These are phyloP conservation scores for Entophlyctis luteolus DNA, from an alignment of 192 early-diverging fungal genomes.

Conservation along the genomic window DNA sequence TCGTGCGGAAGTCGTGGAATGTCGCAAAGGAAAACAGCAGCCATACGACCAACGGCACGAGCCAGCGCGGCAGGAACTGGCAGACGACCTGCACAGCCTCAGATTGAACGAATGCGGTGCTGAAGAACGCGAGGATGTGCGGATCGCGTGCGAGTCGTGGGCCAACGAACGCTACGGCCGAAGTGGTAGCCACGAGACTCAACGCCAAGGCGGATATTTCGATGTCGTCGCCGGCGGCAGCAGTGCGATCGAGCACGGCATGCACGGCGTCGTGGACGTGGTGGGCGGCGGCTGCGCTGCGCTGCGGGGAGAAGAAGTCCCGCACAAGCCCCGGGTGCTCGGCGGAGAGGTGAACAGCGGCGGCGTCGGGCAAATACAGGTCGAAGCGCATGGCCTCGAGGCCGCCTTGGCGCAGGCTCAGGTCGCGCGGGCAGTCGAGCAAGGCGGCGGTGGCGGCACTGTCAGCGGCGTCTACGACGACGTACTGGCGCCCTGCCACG, in stretches of 20 bases:
- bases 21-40: not conserved
- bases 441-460: not conserved
- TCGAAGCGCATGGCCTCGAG: not conserved
- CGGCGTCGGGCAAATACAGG: not conserved
- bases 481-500: not conserved
- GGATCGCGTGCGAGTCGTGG: not conserved
- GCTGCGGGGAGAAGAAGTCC: not conserved
- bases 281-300: not conserved
- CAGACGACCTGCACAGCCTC: not conserved
- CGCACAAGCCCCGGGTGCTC: not conserved
- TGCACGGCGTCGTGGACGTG: not conserved
- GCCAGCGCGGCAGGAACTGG: not conserved
- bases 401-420: not conserved
- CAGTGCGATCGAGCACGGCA: not conserved
- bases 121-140: not conserved
- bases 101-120: not conserved
- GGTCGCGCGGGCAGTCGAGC: not conserved
- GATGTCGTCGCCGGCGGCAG: not conserved
- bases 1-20: not conserved
- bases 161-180: not conserved
- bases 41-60: not conserved
- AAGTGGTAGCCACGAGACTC: not conserved
- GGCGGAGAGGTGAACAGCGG: not conserved
- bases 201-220: not conserved
- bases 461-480: not conserved